These are phyloP conservation scores for Mercurialis annua DNA, from an alignment of 345 rosid species.

Conservation along the genomic window DNA sequence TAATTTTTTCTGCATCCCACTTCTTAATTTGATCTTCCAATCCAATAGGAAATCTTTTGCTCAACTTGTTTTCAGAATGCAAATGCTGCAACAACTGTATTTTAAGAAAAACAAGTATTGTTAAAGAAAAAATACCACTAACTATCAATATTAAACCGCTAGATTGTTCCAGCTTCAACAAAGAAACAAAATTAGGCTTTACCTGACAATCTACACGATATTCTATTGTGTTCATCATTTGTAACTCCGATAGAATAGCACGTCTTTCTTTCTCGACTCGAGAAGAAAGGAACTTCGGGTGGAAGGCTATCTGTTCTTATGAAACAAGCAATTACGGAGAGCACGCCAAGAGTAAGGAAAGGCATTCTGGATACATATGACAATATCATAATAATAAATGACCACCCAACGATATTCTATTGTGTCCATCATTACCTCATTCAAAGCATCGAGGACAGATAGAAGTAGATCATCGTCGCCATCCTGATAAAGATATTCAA, in stretches of 20 bases:
- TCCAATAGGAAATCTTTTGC: constrained; percentile 98
- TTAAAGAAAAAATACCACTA: constrained; percentile 7
- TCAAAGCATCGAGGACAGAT: constrained; percentile 84
- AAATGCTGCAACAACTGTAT: constrained; percentile 84
- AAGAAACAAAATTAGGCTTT: constrained; percentile 14
- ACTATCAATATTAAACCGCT: constrained; percentile 10
- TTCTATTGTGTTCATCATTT: constrained; percentile 99
- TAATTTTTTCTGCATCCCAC: constrained; percentile 98
- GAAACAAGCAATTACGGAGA: not conserved
- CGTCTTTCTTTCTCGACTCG: constrained; percentile 97
- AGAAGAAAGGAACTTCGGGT: constrained; percentile 89
- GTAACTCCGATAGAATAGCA: constrained; percentile 98
- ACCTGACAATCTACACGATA: constrained; percentile 99
- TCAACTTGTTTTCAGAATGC: constrained; percentile 98
- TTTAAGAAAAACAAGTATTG: constrained; percentile 26
- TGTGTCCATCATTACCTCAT: constrained; percentile 58
- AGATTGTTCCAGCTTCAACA: constrained; percentile 27
- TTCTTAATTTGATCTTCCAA: constrained; percentile 96
- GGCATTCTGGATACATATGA: not conserved
- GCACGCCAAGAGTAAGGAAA: not conserved
- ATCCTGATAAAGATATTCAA: constrained; percentile 50
- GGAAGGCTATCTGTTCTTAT: constrained; percentile 79
- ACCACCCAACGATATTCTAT: not conserved
- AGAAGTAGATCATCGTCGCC: constrained; percentile 78
- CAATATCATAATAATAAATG: not conserved